phyloP scores from a whole-genome alignment of 2,329 filamentous ascomycete species.

The Xylariaceae sp. region DNA sequence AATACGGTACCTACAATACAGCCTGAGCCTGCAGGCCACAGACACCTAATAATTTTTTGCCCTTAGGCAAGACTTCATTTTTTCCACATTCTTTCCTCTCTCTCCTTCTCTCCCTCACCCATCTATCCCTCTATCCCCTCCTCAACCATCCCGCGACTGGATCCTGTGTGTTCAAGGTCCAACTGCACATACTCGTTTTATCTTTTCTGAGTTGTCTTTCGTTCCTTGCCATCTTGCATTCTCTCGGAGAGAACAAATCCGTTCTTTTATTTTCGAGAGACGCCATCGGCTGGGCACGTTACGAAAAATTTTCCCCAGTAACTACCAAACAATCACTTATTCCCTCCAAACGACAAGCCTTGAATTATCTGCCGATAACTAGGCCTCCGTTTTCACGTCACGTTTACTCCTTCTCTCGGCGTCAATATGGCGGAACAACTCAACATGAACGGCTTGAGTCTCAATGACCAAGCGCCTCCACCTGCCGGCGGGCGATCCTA shows the following conservation, averaged over 20 bases:
- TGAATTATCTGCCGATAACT: conserved; percentile 9
- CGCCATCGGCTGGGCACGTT: conserved; percentile 28
- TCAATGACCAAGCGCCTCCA: conserved; percentile 44
- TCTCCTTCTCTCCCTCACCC: conserved; percentile 10
- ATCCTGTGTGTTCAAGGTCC: conserved; percentile 17
- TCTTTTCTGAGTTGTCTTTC: conserved; percentile 21
- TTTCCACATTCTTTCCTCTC: conserved; percentile 7
- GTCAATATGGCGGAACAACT: conserved; percentile 74
- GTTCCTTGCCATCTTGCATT: conserved; percentile 20
- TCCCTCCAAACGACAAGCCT: conserved; percentile 8
- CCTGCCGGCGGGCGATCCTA: conserved; percentile 54
- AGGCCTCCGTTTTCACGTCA: conserved; percentile 10
- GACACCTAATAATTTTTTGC: conserved; percentile 22
- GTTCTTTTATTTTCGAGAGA: conserved; percentile 30
- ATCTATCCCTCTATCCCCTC: conserved; percentile 7
- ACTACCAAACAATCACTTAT: conserved; percentile 5
- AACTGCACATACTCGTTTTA: conserved; percentile 16
- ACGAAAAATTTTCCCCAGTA: conserved; percentile 22
- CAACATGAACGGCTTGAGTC: conserved; percentile 70
- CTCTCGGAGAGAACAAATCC: conserved; percentile 27
- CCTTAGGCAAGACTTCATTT: conserved; percentile 16
- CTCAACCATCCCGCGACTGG: conserved; percentile 16
- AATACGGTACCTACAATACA: conserved; percentile 8
- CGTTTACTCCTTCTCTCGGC: conserved; percentile 14
- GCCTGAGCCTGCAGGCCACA: conserved; percentile 19